phyloP scores from a whole-genome alignment of 2,329 filamentous ascomycete genomes.

The Fusarium continuum region DNA sequence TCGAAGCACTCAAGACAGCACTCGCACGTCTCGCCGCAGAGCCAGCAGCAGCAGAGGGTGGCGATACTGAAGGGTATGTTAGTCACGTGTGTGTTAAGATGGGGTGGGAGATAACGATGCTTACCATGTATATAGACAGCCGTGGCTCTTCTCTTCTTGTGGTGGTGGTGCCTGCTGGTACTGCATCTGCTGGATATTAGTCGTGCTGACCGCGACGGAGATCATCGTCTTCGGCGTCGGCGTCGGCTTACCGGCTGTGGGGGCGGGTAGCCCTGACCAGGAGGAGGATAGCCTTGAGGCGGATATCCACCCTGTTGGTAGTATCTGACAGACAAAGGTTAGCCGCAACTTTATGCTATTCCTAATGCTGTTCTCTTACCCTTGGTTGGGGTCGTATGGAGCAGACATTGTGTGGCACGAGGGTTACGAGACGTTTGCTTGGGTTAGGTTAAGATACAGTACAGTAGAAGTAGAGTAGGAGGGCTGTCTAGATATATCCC shows the following conservation, averaged over 20 bases:
- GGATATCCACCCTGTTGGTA: constrained; percentile 28
- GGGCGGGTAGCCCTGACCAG: constrained; percentile 35
- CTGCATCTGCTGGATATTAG: constrained; percentile 44
- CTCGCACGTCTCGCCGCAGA: constrained; percentile 56
- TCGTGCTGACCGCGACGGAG: neutral
- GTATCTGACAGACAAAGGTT: constrained; percentile 22
- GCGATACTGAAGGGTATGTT: constrained; percentile 45
- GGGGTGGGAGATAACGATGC: neutral
- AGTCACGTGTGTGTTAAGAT: rapidly evolving
- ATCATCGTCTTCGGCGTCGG: neutral
- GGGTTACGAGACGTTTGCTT: neutral
- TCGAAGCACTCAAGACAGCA: constrained; percentile 55
- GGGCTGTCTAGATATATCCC: constrained; percentile 22
- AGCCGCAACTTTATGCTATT: neutral
- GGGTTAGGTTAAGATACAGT: neutral
- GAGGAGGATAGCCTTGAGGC: constrained; percentile 44
- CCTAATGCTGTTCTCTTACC: neutral
- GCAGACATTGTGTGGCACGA: constrained; percentile 28
- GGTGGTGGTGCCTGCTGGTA: constrained; percentile 48
- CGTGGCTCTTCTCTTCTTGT: constrained; percentile 53
- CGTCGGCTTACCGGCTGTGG: constrained; percentile 41
- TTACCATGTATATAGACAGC: constrained; percentile 53
- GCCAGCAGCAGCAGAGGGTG: constrained; percentile 56
- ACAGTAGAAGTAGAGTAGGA: no score
- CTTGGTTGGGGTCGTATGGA: constrained; percentile 30